Base-by-base conservation (phyloP, 192 early-diverging fungal genomes). In the Backusella macrospora region DNA sequence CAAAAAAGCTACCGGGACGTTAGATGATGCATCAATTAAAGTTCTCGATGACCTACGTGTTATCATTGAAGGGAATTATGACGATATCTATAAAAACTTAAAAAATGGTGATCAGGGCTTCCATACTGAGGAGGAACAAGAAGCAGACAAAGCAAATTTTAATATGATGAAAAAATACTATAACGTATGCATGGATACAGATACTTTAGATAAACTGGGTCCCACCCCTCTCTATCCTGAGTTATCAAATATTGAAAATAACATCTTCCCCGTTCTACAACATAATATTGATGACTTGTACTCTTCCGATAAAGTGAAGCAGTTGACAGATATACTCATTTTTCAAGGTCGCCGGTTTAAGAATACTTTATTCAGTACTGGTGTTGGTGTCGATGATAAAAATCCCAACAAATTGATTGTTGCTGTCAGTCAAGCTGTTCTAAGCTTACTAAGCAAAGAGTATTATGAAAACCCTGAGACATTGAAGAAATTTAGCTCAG, bases 391-490 rank as follows among this genome's bases (percentile, higher is more conserved):
- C 0, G 87, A 92, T 72, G 79, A 85, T 49, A 89, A 90, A 67
- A 74, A 89, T 26, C 91, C 90, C 6, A 77, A 83, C 38, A n/a
- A 62, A 6, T 87, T 85, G 66, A 77, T 81, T 2, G 74, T 92
- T 44, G 44, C 48, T 21, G 34, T 93, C 21, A 55, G 23, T 6
- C 87, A 91, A 74, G 70, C 39, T 47, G 89, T 87, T 6, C 78
- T 91, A 15, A 82, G 78, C 42, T 62, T 90, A 42, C 89, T 88
- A 15, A 85, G 86, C 39, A 90, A 85, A 39, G 84, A 91, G 43
- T 91, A 91, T 49, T 92, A 92, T 77, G 55, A 81, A 15, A 81
- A 91, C 8, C 59, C 76, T 12, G 75, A 84, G 4, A 78, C 82
- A 15, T 14, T 89, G 15, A 47, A 40, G 13, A 55, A 80, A 15